These are phyloP conservation scores for Penicillium antarcticum DNA, from an alignment of 495 filamentous ascomycete species.

Conservation along the genomic window DNA sequence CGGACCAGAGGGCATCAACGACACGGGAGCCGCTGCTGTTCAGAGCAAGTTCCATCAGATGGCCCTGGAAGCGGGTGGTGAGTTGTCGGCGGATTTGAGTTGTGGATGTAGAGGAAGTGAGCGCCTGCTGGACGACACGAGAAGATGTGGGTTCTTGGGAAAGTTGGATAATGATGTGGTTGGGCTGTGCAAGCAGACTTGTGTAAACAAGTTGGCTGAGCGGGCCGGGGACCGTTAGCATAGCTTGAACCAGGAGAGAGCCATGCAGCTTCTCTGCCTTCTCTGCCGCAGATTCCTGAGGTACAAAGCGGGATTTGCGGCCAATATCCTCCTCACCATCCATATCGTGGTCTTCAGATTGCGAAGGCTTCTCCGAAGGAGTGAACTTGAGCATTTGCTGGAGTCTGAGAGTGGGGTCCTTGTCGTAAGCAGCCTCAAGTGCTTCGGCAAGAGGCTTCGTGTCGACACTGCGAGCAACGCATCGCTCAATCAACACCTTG, in stretches of 20 bases:
- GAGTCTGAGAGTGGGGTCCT: slow-evolving; percentile 51
- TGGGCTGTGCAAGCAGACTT: slow-evolving; percentile 44
- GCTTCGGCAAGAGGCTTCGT: slow-evolving; percentile 57
- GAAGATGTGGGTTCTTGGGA: slow-evolving; percentile 61
- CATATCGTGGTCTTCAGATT: slow-evolving; percentile 22
- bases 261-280: slow-evolving; percentile 54
- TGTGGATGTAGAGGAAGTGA: slow-evolving; percentile 55
- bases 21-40: slow-evolving; percentile 74
- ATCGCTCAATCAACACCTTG: slow-evolving; percentile 78
- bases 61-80: slow-evolving; percentile 55
- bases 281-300: background rate
- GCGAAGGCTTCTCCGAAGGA: slow-evolving; percentile 17
- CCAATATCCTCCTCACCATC: slow-evolving; percentile 33
- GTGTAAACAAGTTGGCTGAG: slow-evolving; percentile 56
- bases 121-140: slow-evolving; percentile 66
- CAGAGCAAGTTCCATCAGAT: slow-evolving; percentile 62
- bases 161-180: slow-evolving; percentile 42
- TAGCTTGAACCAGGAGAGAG: slow-evolving; percentile 63
- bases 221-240: slow-evolving; percentile 56
- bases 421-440: slow-evolving; percentile 56
- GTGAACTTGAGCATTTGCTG: slow-evolving; percentile 55
- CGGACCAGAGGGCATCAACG: slow-evolving; percentile 71
- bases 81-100: slow-evolving; percentile 60
- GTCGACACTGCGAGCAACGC: slow-evolving; percentile 62
- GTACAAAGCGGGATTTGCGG: slow-evolving; percentile 20